Percentiles rank a stretch among this genome's conserved stretches.
phyloP scores from a whole-genome alignment of 2,329 filamentous ascomycete species.

The Ascochyta viciae-villosae region DNA sequence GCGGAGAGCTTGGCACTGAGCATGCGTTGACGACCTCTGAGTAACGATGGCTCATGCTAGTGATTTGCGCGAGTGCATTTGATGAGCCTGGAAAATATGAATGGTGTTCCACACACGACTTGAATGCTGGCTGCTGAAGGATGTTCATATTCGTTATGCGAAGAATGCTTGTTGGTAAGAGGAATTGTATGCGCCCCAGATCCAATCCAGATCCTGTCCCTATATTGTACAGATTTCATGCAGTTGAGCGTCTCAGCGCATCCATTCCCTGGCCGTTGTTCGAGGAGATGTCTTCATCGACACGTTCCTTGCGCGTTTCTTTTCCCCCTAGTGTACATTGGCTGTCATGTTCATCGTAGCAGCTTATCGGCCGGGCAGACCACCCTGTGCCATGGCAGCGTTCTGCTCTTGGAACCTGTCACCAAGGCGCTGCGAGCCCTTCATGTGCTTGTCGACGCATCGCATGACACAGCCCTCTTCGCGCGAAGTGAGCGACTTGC shows the following conservation, averaged over 20 bases:
- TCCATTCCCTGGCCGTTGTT: neutral
- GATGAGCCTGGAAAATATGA: neutral
- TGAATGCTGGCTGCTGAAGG: neutral
- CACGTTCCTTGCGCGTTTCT: neutral
- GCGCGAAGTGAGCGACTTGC: conserved; percentile 86
- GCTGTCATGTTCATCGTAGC: neutral
- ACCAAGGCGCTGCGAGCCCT: conserved; percentile 85
- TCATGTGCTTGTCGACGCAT: conserved; percentile 96
- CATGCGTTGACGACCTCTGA: neutral
- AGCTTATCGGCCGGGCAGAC: conserved; percentile 55
- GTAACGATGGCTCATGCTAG: neutral
- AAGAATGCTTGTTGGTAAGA: conserved; percentile 12
- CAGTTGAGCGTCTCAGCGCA: conserved; percentile 7
- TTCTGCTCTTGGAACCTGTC: conserved; percentile 86
- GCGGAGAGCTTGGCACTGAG: neutral
- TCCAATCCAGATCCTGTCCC: conserved; percentile 15
- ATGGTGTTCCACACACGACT: neutral
- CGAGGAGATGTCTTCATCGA: neutral
- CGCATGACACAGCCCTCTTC: conserved; percentile 92
- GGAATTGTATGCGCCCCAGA: conserved; percentile 17
- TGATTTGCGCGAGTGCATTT: neutral
- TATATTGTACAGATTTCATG: conserved; percentile 21
- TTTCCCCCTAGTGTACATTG: conserved; percentile 9
- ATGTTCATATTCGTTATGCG: conserved; percentile 8
- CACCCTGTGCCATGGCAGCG: conserved; percentile 70